These are phyloP conservation scores for Kazachstania psychrophila DNA, from an alignment of 805 yeast genomes.

Conservation along the genomic window DNA sequence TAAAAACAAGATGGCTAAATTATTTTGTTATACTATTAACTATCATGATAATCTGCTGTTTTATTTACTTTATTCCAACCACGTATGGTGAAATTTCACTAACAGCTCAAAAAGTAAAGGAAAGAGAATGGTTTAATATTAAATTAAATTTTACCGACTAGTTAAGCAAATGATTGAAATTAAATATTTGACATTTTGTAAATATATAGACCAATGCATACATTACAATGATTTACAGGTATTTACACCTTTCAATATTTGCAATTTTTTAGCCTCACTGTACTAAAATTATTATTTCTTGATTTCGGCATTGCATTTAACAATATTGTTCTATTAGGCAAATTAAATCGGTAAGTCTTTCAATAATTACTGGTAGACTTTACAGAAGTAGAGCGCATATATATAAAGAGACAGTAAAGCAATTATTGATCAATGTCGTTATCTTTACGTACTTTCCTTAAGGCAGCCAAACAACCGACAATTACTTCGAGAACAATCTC, in stretches of 20 bases:
- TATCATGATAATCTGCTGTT: conserved; percentile 45
- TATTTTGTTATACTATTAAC: conserved; percentile 36
- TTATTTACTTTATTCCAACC: conserved; percentile 69
- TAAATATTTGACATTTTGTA: too few relatives aligned
- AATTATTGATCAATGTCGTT: neutral
- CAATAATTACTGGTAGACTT: neutral
- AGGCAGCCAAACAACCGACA: neutral
- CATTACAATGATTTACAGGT: too few relatives aligned
- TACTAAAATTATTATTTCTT: too few relatives aligned
- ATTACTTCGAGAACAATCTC: conserved; percentile 2
- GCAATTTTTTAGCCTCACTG: too few relatives aligned
- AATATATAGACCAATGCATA: too few relatives aligned
- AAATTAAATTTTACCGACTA: conserved; percentile 78
- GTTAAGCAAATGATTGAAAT: conserved; percentile 30
- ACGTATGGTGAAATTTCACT: conserved; percentile 71
- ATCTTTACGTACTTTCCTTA: conserved; percentile 6
- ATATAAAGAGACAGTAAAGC: neutral
- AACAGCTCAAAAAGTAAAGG: conserved; percentile 50
- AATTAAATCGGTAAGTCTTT: neutral
- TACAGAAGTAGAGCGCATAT: neutral
- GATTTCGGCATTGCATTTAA: too few relatives aligned
- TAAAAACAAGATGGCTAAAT: conserved; percentile 25
- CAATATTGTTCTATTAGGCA: neutral
- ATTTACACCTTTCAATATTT: too few relatives aligned
- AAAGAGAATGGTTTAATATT: conserved; percentile 74